Evolutionary conservation across 768 basidiomycete genomes (phyloP), one percentile per base, ranked within the genome.

Genomic region (Serendipita vermifera): DNA sequence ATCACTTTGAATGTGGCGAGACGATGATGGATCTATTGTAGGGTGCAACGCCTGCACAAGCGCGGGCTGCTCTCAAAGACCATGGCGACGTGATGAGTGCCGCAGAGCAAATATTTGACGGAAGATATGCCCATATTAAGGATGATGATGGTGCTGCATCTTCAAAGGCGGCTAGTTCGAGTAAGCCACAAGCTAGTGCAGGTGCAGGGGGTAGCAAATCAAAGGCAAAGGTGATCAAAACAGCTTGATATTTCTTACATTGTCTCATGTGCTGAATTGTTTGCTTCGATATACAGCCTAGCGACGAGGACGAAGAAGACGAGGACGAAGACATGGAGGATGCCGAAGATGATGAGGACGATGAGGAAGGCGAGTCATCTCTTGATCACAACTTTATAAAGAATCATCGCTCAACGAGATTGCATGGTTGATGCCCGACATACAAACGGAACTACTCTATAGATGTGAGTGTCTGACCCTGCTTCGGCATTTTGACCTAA

Each of bases 61-160:
- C 93, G 36, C 79, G 78, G 62, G 87, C 85, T 29, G 92, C 92
- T 15, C 69, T 96, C 64, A 77, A 75, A 59, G 80, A 82, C 63
- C 78, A 85, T 66, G 86, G 81, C 59, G 91, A 97, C 74, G 89
- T 92, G 33, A 88, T 89, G 86, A 76, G 87, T 64, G 92, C 92
- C 13, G 90, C 91, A 2, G 90, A 90, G 67, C 76, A 76, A 41
- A 80, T 89, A 58, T 86, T 89, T 59, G 83, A 86, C 59, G 92
- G 92, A 11, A 80, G 83, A 60, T 91, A 87, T 63, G 85, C 87
- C 62, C 71, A 84, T 64, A 71, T 88, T n/a, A 69, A 63, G n/a
- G 73, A 71, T 33, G 69, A 66, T 17, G 70, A 67, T 40, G 66
- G 77, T 57, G 77, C n/a, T n/a, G n/a, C n/a, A n/a, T n/a, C n/a